Conservation (phyloP, 75 land plant species). For the Ceratopteris richardii region DNA sequence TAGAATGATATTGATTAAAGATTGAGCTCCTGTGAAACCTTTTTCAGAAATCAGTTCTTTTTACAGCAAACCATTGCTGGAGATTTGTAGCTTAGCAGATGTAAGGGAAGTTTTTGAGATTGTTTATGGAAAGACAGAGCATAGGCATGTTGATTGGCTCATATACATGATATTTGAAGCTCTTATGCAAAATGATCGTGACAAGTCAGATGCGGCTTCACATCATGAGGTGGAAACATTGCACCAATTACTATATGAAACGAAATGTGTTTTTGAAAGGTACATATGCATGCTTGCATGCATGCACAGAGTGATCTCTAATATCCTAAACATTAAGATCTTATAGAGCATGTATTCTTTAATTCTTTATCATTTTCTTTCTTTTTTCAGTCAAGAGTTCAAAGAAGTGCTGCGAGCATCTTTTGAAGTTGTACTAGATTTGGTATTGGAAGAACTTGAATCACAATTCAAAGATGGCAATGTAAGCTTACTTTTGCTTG, state of each 20-base stretch:
- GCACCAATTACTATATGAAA: constrained; percentile 53
- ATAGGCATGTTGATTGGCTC: constrained; percentile 21
- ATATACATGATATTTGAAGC: constrained; percentile 24
- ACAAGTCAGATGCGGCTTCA: constrained; percentile 15
- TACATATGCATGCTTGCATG: no score
- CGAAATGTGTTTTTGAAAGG: constrained; percentile 60
- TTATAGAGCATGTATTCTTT: no score
- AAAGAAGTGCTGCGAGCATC: constrained; percentile 21
- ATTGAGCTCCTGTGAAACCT: no score
- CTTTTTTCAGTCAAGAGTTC: constrained; percentile 23
- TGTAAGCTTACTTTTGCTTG: constrained; percentile 16
- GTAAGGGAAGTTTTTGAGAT: constrained; percentile 54
- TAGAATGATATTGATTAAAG: no score
- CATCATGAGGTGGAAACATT: constrained; percentile 39
- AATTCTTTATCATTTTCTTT: background rate
- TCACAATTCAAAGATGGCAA: constrained; percentile 16
- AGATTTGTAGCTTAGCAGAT: constrained; percentile 38
- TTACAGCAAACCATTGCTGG: constrained; percentile 73
- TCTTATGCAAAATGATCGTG: constrained; percentile 35
- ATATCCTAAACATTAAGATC: no score
- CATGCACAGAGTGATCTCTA: no score
- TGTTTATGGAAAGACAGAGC: constrained; percentile 46
- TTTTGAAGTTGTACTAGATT: constrained; percentile 21
- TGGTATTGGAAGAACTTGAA: constrained; percentile 24
- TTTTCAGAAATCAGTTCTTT: background rate